These are phyloP conservation scores for Rhododendron ovatum DNA, from an alignment of 148 eudicot genomes.

Conservation along the genomic window DNA sequence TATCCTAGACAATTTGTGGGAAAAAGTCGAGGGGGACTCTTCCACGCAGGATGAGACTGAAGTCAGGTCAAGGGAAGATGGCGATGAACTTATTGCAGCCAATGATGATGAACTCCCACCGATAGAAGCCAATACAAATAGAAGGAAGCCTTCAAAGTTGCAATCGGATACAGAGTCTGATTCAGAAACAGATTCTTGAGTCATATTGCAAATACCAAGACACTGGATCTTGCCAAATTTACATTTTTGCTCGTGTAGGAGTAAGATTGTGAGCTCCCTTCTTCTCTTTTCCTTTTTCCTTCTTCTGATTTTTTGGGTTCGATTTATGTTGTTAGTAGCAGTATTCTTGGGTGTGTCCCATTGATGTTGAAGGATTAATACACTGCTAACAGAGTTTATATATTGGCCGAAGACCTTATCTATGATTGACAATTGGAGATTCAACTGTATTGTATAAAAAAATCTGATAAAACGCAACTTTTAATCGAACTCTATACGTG, in stretches of 20 bases:
- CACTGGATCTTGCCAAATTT: neutral
- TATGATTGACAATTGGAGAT: neutral
- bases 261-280: neutral
- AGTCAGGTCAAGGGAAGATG: conserved; percentile 40
- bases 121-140: conserved; percentile 68
- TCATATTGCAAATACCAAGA: neutral
- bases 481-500: neutral
- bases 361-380: neutral
- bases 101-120: conserved; percentile 70
- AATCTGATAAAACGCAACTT: neutral
- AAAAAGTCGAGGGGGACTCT: conserved; percentile 10
- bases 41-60: conserved; percentile 34
- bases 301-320: neutral
- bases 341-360: neutral
- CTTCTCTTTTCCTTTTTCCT: neutral
- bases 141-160: conserved; percentile 39
- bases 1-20: conserved; percentile 19
- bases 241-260: neutral
- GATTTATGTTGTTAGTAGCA: neutral
- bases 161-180: conserved; percentile 34
- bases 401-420: neutral
- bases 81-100: conserved; percentile 49
- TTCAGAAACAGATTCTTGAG: conserved; percentile 40
- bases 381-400: neutral
- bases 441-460: neutral